Conservation (phyloP, 2,329 filamentous ascomycete species). For the Monosporascus sp. region DNA sequence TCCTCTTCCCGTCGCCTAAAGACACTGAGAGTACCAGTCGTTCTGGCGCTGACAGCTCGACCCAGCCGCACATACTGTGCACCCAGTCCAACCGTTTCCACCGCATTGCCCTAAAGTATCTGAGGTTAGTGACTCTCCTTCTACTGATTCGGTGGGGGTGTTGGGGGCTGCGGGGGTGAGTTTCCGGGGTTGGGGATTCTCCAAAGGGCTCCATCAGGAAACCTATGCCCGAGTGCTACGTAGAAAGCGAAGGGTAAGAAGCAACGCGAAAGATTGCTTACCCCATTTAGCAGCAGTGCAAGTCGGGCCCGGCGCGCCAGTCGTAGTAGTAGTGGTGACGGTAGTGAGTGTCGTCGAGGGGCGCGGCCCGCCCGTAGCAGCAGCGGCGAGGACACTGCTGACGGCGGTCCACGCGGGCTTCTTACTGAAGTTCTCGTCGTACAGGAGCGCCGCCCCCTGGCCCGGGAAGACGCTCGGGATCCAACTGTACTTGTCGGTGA, state of each 20-base stretch:
- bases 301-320: background rate
- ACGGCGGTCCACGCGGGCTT: conserved; percentile 35
- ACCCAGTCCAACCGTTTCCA: conserved; percentile 20
- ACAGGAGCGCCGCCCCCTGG: conserved; percentile 32
- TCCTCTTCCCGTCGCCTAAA: too few species aligned
- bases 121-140: too few species aligned
- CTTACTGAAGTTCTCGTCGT: conserved; percentile 30
- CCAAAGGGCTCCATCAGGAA: too few species aligned
- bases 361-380: conserved; percentile 11
- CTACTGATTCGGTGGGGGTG: background rate
- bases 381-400: conserved; percentile 30
- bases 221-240: too few species aligned
- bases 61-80: conserved; percentile 23
- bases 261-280: too few species aligned
- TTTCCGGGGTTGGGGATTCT: too few species aligned
- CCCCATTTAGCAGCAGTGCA: background rate
- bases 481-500: conserved; percentile 38
- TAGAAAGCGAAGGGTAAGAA: too few species aligned
- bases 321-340: conserved; percentile 1
- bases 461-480: conserved; percentile 32
- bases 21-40: conserved; percentile 26
- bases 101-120: conserved; percentile 22
- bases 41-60: conserved; percentile 24
- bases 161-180: too few species aligned
- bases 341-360: conserved; percentile 3